Evolutionary conservation across 768 basidiomycete genomes (phyloP).

Genomic region (Rhizopogon roseolus): DNA sequence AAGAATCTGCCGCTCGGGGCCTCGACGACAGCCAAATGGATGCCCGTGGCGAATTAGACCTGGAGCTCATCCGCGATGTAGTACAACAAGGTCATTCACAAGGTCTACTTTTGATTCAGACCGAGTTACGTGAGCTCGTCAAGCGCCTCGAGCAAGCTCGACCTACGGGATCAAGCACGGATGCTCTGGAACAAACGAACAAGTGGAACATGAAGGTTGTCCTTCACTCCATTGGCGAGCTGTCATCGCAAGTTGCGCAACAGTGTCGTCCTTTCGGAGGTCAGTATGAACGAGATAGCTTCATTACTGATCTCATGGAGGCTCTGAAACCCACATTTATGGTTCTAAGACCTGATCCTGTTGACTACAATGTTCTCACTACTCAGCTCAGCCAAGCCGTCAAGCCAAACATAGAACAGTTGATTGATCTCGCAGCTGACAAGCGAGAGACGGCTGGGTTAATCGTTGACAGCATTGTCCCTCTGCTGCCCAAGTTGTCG

Average conservation of each 20-base stretch:
- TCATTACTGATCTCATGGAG: conserved; percentile 56
- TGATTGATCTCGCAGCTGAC: conserved; percentile 85
- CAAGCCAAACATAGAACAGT: conserved; percentile 83
- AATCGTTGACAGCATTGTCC: conserved; percentile 69
- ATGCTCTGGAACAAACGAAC: conserved; percentile 54
- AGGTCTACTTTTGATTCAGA: conserved; percentile 50
- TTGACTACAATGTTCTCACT: conserved; percentile 79
- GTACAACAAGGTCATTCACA: conserved; percentile 66
- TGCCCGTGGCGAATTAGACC: conserved; percentile 73
- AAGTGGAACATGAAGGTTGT: conserved; percentile 55
- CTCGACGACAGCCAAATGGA: conserved; percentile 63
- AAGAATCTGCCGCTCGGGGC: conserved; percentile 53
- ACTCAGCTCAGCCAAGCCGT: conserved; percentile 75
- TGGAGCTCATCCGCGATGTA: conserved; percentile 67
- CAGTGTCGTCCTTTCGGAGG: conserved; percentile 27
- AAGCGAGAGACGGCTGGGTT: conserved; percentile 83
- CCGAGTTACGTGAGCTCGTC: conserved; percentile 50
- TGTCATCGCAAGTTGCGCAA: conserved; percentile 27
- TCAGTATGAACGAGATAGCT: conserved; percentile 49
- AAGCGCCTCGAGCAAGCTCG: conserved; percentile 34
- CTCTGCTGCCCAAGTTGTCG: conserved; percentile 48
- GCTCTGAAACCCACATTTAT: conserved; percentile 58
- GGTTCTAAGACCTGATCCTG: conserved; percentile 55
- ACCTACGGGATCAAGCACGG: conserved; percentile 16
- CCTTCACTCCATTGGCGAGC: conserved; percentile 51